Percentiles rank a stretch among this genome's conserved stretches.
These are phyloP conservation scores for Kodamaea neixiangensis DNA, from an alignment of 805 yeast genomes.

Conservation along the genomic window DNA sequence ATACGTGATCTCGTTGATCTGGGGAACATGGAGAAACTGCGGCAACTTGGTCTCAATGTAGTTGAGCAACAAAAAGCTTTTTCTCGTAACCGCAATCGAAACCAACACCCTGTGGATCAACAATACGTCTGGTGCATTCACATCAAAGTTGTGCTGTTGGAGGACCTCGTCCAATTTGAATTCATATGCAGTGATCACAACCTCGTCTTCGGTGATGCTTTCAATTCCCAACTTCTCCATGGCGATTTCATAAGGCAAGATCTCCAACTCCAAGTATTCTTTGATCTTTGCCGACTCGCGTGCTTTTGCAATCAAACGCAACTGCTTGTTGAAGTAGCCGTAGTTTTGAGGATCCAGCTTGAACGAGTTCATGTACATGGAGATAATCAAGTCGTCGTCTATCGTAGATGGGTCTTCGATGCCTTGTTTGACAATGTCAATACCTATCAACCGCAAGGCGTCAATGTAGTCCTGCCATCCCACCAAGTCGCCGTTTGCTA, in stretches of 20 bases:
- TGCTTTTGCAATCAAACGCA: conserved; percentile 29
- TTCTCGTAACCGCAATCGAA: conserved; percentile 59
- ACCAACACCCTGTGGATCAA: conserved; percentile 56
- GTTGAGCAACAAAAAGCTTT: conserved; percentile 57
- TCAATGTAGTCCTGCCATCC: conserved; percentile 37
- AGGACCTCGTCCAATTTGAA: conserved; percentile 56
- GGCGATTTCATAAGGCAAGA: conserved; percentile 37
- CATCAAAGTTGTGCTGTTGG: conserved; percentile 29
- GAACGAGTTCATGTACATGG: conserved; percentile 33
- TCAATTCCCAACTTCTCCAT: conserved; percentile 40
- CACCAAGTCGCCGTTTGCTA: conserved; percentile 29
- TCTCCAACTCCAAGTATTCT: conserved; percentile 29
- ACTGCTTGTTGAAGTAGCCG: conserved; percentile 32
- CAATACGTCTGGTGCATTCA: conserved; percentile 36
- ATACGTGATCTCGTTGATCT: conserved; percentile 28
- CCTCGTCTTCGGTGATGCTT: conserved; percentile 55
- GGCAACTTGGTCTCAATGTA: conserved; percentile 51
- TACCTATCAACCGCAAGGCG: conserved; percentile 35
- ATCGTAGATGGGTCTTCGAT: conserved; percentile 12
- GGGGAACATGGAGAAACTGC: conserved; percentile 21
- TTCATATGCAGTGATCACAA: conserved; percentile 73
- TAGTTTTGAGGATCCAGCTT: conserved; percentile 39
- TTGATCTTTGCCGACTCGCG: conserved; percentile 22
- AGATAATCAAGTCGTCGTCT: conserved; percentile 37
- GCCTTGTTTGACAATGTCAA: conserved; percentile 2